These are phyloP conservation scores for Rhodotorula kratochvilovae DNA, from an alignment of 768 basidiomycete species.

Conservation along the genomic window DNA sequence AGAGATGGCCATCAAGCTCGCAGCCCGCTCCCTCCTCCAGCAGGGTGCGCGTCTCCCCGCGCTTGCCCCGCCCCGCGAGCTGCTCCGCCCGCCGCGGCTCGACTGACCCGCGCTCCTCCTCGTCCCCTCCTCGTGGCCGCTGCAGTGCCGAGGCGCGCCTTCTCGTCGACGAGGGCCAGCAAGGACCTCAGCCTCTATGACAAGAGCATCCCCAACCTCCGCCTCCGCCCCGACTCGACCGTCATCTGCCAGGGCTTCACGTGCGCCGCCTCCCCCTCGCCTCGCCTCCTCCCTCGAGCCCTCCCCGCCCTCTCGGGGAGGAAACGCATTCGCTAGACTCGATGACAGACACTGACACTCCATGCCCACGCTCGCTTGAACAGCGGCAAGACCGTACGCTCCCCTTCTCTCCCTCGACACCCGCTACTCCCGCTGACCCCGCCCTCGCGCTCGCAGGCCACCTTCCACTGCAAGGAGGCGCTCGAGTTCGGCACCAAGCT, in stretches of 20 bases:
- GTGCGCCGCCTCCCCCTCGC: slow-evolving; percentile 3
- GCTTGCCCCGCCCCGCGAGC: not conserved
- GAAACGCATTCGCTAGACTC: too few species aligned
- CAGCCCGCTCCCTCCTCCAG: slow-evolving; percentile 21
- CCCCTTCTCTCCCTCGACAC: not conserved
- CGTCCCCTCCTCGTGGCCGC: too few species aligned
- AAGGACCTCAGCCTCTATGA: slow-evolving; percentile 56
- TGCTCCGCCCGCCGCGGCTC: not conserved
- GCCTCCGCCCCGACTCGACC: slow-evolving; percentile 88
- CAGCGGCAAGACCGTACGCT: slow-evolving; percentile 35
- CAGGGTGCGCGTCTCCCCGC: slow-evolving; percentile 6
- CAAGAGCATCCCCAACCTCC: slow-evolving; percentile 83
- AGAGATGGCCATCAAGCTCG: slow-evolving; percentile 27
- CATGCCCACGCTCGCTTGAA: not conserved
- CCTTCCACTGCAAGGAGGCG: slow-evolving; percentile 92
- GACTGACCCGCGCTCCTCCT: not conserved
- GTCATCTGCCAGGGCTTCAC: slow-evolving; percentile 70
- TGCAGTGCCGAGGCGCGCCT: slow-evolving; percentile 11
- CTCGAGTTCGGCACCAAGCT: slow-evolving; percentile 92
- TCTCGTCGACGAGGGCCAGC: slow-evolving; percentile 12
- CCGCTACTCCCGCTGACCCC: not conserved
- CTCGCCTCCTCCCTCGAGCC: too few species aligned
- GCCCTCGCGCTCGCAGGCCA: slow-evolving; percentile 65
- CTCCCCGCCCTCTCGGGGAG: too few species aligned
- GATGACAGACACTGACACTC: not conserved